phyloP scores from a whole-genome alignment of 331 rosid genomes.

The Malus hybrid region DNA sequence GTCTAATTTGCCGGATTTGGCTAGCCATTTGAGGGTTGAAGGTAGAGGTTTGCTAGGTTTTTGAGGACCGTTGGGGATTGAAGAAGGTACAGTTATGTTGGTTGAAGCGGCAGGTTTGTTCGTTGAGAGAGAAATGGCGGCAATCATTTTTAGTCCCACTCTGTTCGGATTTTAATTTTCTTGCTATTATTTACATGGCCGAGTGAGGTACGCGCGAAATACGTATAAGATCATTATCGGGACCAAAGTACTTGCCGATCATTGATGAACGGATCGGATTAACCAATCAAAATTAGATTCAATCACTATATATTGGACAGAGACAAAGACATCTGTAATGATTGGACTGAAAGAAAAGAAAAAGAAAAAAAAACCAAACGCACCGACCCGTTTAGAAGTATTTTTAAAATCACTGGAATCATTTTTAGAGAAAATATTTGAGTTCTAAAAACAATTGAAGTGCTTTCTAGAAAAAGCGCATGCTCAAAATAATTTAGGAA shows the following conservation, averaged over 20 bases:
- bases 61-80: constrained; percentile 4
- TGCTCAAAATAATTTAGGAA: no score
- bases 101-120: constrained; percentile 21
- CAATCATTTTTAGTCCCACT: constrained; percentile 20
- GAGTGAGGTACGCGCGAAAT: background rate
- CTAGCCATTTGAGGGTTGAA: constrained; percentile 32
- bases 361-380: no score
- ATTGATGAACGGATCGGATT: background rate
- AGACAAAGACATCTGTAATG: no score
- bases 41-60: background rate
- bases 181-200: background rate
- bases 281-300: background rate
- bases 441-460: no score
- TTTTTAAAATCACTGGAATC: accelerated
- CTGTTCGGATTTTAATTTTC: background rate
- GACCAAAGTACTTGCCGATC: background rate
- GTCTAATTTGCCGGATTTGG: constrained; percentile 39
- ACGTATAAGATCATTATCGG: background rate
- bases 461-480: no score
- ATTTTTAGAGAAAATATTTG: no score
- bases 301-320: background rate
- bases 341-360: no score
- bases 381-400: no score
- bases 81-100: constrained; percentile 13
- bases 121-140: constrained; percentile 33